phyloP scores from a whole-genome alignment of 257 asterid genomes.

The Solanum dulcamara region DNA sequence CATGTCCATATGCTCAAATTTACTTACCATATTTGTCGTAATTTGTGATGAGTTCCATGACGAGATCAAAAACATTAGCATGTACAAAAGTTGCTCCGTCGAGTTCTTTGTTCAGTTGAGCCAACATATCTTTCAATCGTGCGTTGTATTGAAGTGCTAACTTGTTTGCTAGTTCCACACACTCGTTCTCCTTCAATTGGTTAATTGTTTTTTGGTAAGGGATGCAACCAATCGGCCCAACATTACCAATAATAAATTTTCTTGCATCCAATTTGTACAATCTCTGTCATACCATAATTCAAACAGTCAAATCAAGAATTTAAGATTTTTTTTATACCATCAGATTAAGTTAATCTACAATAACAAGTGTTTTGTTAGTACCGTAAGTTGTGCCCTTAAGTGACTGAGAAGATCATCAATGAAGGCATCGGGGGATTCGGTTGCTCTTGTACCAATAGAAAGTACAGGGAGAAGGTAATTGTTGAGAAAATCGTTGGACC shows the following conservation, averaged over 20 bases:
- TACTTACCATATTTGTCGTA: slow-evolving; percentile 58
- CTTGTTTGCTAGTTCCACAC: slow-evolving; percentile 68
- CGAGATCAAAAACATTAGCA: slow-evolving; percentile 78
- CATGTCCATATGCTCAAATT: not conserved
- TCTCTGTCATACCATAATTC: slow-evolving; percentile 31
- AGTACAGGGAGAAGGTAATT: slow-evolving; percentile 75
- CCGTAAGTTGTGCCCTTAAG: slow-evolving; percentile 69
- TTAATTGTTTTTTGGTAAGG: slow-evolving; percentile 85
- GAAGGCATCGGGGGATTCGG: slow-evolving; percentile 56
- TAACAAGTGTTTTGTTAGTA: not conserved
- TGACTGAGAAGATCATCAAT: slow-evolving; percentile 57
- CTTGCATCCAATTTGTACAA: slow-evolving; percentile 67
- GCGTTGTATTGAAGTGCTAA: slow-evolving; percentile 70
- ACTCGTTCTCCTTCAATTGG: slow-evolving; percentile 42
- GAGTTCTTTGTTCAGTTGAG: slow-evolving; percentile 44
- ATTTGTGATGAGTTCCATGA: slow-evolving; percentile 80
- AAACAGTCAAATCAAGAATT: too few species aligned
- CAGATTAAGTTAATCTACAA: not conserved
- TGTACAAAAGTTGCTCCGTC: slow-evolving; percentile 61
- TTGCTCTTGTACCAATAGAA: slow-evolving; percentile 61
- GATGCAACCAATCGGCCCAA: slow-evolving; percentile 93
- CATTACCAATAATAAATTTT: slow-evolving; percentile 72
- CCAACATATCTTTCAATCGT: slow-evolving; percentile 51
- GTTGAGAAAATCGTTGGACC: slow-evolving; percentile 87
- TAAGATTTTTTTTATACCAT: not conserved